Conservation (phyloP, 257 asterid genomes). For the Avicennia marina region DNA sequence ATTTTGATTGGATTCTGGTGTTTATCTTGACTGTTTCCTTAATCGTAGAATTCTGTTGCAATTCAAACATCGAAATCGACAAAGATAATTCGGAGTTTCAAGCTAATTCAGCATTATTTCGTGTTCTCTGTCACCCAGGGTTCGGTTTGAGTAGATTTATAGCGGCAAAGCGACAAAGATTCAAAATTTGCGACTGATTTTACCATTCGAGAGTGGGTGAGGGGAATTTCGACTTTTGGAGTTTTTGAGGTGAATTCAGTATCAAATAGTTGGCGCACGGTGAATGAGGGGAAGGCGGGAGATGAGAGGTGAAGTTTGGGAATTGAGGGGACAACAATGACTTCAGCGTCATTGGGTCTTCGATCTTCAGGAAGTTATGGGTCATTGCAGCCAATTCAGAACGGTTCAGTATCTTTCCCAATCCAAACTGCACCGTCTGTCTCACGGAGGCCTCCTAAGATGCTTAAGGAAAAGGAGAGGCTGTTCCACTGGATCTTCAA, state of each 20-base stretch:
- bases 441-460: constrained; percentile 62
- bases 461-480: constrained; percentile 82
- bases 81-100: not conserved
- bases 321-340: constrained; percentile 66
- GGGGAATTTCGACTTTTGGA: not conserved
- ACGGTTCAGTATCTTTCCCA: constrained; percentile 40
- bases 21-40: not conserved
- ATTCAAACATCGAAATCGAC: not conserved
- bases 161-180: constrained; percentile 2
- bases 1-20: constrained; percentile 10
- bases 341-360: constrained; percentile 89
- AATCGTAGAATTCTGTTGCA: constrained; percentile 1
- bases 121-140: not conserved
- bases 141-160: not conserved
- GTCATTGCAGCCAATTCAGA: constrained; percentile 73
- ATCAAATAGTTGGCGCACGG: not conserved
- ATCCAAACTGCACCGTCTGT: constrained; percentile 54
- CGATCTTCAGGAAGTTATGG: constrained; percentile 99
- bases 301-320: constrained; percentile 41
- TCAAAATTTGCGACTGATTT: not conserved
- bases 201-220: not conserved
- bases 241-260: not conserved
- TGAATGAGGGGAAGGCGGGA: constrained; percentile 26
- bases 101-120: not conserved
- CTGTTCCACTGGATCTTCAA: constrained; percentile 72